A percentile compares a stretch with the other conserved stretches of the same genome.
These are phyloP conservation scores for Camellia oleifera DNA, from an alignment of 179 eudicot genomes.

Conservation along the genomic window DNA sequence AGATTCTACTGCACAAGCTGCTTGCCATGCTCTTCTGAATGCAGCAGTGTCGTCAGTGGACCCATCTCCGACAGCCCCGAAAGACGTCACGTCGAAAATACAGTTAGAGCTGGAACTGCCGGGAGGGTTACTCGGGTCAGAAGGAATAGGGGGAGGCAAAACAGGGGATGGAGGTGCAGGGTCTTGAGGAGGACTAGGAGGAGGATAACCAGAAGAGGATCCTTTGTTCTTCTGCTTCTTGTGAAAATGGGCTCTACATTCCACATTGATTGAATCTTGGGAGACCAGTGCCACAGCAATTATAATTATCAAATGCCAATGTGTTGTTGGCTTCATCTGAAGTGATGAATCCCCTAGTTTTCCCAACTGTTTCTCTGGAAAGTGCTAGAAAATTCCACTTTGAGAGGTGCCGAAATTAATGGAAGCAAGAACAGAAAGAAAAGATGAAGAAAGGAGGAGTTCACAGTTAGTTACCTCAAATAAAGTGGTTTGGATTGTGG, in stretches of 20 bases:
- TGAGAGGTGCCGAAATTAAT: not conserved
- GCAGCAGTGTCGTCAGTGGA: constrained; percentile 71
- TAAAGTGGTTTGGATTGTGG: not conserved
- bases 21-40: constrained; percentile 80
- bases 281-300: constrained; percentile 18
- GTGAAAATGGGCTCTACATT: constrained; percentile 56
- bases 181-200: constrained; percentile 5
- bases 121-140: constrained; percentile 43
- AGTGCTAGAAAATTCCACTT: constrained; percentile 2
- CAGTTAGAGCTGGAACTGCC: constrained; percentile 27
- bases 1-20: constrained; percentile 76
- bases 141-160: constrained; percentile 28
- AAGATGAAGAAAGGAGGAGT: constrained; percentile 18
- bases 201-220: constrained; percentile 32
- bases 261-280: constrained; percentile 31
- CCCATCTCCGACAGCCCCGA: constrained; percentile 89
- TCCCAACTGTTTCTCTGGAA: constrained; percentile 9
- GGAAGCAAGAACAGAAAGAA: not conserved
- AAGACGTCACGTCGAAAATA: constrained; percentile 65
- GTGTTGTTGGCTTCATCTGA: constrained; percentile 17
- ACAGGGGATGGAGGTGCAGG: constrained; percentile 21
- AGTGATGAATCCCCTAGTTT: not conserved
- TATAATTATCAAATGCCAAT: not conserved
- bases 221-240: constrained; percentile 30
- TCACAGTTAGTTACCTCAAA: constrained; percentile 14